Evolutionary conservation across 2,329 filamentous ascomycete species (phyloP).

Genomic region (Lachnellula hyalina): DNA sequence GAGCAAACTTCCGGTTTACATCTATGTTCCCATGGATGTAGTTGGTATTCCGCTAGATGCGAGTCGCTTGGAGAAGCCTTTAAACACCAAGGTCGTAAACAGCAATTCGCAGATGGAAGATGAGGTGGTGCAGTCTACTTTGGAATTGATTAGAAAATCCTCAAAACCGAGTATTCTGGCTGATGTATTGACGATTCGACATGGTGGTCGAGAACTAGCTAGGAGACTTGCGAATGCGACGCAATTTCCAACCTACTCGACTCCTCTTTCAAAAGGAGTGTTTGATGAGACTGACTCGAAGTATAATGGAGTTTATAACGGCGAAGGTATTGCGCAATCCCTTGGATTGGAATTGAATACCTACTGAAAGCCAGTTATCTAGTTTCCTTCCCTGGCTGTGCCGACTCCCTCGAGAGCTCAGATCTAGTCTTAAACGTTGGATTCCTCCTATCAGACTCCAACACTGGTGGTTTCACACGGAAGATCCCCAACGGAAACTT

Average conservation of each 20-base stretch:
- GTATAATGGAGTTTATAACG: conserved; percentile 45
- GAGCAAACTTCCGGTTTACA: conserved; percentile 51
- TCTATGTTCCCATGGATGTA: conserved; percentile 51
- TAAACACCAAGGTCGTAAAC: conserved; percentile 22
- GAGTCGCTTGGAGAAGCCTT: conserved; percentile 27
- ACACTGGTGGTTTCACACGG: conserved; percentile 37
- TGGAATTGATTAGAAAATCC: conserved; percentile 39
- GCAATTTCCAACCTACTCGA: conserved; percentile 42
- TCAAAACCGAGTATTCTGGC: conserved; percentile 46
- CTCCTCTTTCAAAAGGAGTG: conserved; percentile 45
- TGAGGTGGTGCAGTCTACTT: conserved; percentile 31
- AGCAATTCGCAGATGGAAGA: conserved; percentile 22
- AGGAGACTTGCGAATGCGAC: conserved; percentile 39
- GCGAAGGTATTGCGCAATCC: conserved; percentile 37
- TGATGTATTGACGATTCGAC: conserved; percentile 40
- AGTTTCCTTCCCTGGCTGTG: conserved; percentile 26
- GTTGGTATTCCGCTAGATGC: conserved; percentile 35
- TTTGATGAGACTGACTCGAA: conserved; percentile 43
- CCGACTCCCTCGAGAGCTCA: conserved; percentile 36
- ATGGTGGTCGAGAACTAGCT: conserved; percentile 17
- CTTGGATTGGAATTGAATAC: too few species aligned
- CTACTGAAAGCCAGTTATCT: not conserved
- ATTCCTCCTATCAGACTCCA: conserved; percentile 42
- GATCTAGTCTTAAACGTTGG: conserved; percentile 44
- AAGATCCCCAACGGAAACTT: conserved; percentile 29